Conservation (phyloP, 2,329 filamentous ascomycete genomes). For the Lecanicillium sp. region DNA sequence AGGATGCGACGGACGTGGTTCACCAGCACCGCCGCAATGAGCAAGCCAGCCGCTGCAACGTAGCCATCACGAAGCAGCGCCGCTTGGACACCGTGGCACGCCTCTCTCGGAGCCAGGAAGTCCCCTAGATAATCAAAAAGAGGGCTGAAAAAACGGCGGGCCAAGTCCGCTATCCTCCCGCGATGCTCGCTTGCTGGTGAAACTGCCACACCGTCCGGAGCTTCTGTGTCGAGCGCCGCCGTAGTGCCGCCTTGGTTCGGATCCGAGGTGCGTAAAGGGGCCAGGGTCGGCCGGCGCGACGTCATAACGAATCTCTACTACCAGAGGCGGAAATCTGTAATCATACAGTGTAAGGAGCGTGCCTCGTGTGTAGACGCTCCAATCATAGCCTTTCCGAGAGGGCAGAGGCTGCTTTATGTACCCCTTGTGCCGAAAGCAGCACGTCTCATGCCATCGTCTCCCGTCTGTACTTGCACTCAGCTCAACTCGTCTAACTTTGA, state of each 20-base stretch:
- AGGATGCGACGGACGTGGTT: slow-evolving; percentile 31
- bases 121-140: background rate
- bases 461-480: too few relatives aligned
- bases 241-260: background rate
- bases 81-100: slow-evolving; percentile 5
- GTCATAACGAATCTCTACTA: too few relatives aligned
- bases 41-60: slow-evolving; percentile 15
- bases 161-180: background rate
- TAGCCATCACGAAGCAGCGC: slow-evolving; percentile 18
- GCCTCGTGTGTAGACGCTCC: too few relatives aligned
- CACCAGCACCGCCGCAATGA: slow-evolving; percentile 25
- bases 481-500: too few relatives aligned
- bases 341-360: too few relatives aligned
- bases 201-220: background rate
- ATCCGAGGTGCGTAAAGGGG: background rate
- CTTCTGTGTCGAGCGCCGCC: slow-evolving; percentile 1
- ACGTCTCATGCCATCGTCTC: too few relatives aligned
- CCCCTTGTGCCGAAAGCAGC: too few relatives aligned
- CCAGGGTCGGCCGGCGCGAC: background rate
- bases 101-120: slow-evolving; percentile 1
- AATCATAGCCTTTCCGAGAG: too few relatives aligned
- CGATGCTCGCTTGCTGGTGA: background rate
- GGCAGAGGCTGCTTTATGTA: too few relatives aligned
- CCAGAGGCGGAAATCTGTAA: too few relatives aligned
- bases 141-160: background rate